These are phyloP conservation scores for Fusarium sp. DNA, from an alignment of 2,329 filamentous ascomycete species.

Conservation along the genomic window DNA sequence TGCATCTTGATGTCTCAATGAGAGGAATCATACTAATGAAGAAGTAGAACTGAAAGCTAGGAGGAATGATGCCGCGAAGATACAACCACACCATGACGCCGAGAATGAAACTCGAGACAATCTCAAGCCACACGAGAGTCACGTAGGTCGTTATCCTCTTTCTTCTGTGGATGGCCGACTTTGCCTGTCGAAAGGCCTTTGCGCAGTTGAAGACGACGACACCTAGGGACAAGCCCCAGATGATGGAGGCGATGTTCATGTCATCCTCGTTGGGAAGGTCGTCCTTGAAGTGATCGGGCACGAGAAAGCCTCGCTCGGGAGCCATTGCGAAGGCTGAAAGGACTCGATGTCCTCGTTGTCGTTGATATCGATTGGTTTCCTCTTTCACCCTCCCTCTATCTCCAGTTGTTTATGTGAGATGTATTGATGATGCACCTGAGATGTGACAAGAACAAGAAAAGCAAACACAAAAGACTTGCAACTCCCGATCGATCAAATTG, in stretches of 20 bases:
- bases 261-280: constrained; percentile 23
- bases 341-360: background rate
- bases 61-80: constrained; percentile 29
- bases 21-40: constrained; percentile 34
- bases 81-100: constrained; percentile 40
- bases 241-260: constrained; percentile 40
- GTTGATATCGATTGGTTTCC: background rate
- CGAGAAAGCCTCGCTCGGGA: constrained; percentile 34
- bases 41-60: constrained; percentile 48
- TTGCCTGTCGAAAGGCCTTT: constrained; percentile 37
- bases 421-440: constrained; percentile 1
- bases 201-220: constrained; percentile 37
- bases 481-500: constrained; percentile 3
- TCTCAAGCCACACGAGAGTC: constrained; percentile 34
- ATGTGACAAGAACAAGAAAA: background rate
- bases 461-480: background rate
- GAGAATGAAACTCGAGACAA: constrained; percentile 34
- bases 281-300: constrained; percentile 28
- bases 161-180: constrained; percentile 23
- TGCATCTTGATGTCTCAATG: background rate
- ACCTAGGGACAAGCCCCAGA: constrained; percentile 40
- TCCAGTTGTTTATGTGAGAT: background rate
- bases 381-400: background rate
- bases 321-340: constrained; percentile 3
- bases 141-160: constrained; percentile 36